Evolutionary conservation across 2,329 filamentous ascomycete species (phyloP), one percentile per base, ranked within the genome.

Genomic region (Purpureocillium lavendulum): DNA sequence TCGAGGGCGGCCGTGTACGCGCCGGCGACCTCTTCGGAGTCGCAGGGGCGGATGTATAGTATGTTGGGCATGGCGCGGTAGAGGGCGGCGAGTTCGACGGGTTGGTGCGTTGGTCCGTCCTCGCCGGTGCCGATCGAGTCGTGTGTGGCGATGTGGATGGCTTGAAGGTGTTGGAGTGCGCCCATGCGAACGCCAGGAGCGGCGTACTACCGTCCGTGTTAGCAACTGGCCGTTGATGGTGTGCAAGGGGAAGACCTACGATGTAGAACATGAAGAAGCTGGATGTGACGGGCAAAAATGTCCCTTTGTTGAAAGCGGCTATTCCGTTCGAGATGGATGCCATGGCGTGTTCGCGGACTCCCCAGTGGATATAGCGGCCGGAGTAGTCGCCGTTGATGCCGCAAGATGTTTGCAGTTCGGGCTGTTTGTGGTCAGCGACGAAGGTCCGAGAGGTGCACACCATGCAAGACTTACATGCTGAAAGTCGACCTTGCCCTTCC

Each of bases 231-330:
- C 6, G 6, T 26, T 26, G 5, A 33, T 36, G 16, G 6, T 28
- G 7, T 30, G 17, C 10, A 26, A 26, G 21, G 21, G 21, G 21
- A 26, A 26, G 5, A 44, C 49, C 45, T 34, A 54, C 53, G 15
- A 63, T 54, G 47, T 79, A 79, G 55, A 80, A 80, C 71, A 80
- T 80, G 61, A 79, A 78, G 58, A 80, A 80, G 4, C 66, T 68
- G 0, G 71, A 70, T 1, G 75, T 80, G 29, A 79, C 58, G 0
- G 75, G 75, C 7, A 80, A 57, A 45, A 80, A 68, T 0, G 73
- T 75, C 17, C 66, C 69, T 29, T 65, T 70, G 42, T 63, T 61
- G 43, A 66, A 81, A 2, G 77, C 77, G 0, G 77, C 75, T 4
- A 82, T 56, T 3, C 77, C 78, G 51, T 77, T 77, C 7, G 69